These are phyloP conservation scores for Mortierella sp. DNA, from an alignment of 371 early-diverging fungal genomes.

Conservation along the genomic window DNA sequence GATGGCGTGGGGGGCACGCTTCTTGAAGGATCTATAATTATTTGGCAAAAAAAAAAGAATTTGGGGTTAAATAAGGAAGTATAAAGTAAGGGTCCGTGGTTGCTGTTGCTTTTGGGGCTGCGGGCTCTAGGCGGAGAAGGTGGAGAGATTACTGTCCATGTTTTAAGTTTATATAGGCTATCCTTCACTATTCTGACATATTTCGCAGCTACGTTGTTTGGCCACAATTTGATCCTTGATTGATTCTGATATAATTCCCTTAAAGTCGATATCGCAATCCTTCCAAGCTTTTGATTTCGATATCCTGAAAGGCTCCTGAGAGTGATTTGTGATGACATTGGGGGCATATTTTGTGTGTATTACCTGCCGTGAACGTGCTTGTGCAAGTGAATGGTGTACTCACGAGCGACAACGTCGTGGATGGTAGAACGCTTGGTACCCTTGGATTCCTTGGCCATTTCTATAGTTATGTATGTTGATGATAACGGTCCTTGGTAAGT, in stretches of 20 bases:
- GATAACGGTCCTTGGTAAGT: constrained; percentile 1
- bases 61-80: background rate
- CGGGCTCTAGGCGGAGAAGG: too few relatives aligned
- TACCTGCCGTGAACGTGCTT: constrained; percentile 84
- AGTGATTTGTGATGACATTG: background rate
- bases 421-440: constrained; percentile 74
- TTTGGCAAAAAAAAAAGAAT: background rate
- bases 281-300: too few relatives aligned
- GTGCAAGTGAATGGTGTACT: constrained; percentile 96
- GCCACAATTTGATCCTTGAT: too few relatives aligned
- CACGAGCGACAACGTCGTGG: constrained; percentile 87
- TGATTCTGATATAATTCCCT: too few relatives aligned
- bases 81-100: too few relatives aligned
- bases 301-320: background rate
- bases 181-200: too few relatives aligned
- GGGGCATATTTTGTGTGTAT: background rate
- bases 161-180: too few relatives aligned
- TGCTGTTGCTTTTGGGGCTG: too few relatives aligned
- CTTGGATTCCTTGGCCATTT: constrained; percentile 61
- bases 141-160: too few relatives aligned
- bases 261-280: too few relatives aligned
- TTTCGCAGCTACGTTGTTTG: too few relatives aligned
- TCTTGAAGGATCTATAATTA: constrained; percentile 86
- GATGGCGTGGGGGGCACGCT: constrained; percentile 95
- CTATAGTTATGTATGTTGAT: constrained; percentile 9